Conservation (phyloP, 805 yeast species). For the Grigorovia humatica region DNA sequence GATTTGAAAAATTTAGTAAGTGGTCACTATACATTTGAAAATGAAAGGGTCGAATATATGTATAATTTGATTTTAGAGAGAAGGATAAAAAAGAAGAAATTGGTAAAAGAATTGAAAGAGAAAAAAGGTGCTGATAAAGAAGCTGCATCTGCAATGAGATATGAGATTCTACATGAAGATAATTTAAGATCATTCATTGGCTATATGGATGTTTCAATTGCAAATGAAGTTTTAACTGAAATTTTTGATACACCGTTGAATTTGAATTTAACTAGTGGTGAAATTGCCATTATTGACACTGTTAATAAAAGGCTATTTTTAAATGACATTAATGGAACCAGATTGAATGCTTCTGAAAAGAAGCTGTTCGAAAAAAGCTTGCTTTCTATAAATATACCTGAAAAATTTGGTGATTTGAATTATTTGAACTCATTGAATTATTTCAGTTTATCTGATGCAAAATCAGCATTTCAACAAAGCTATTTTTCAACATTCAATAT, state of each 20-base stretch:
- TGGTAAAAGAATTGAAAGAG: too few relatives aligned
- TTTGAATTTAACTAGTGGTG: constrained; percentile 35
- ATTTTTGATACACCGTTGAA: background rate
- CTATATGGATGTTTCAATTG: constrained; percentile 40
- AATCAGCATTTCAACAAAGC: background rate
- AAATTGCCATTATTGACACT: constrained; percentile 42
- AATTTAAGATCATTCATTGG: constrained; percentile 35
- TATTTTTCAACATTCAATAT: background rate
- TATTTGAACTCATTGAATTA: background rate
- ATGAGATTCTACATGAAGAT: constrained; percentile 38
- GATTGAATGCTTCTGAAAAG: constrained; percentile 29
- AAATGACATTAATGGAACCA: constrained; percentile 28
- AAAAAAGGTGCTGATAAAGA: constrained; percentile 31
- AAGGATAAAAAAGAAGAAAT: too few relatives aligned
- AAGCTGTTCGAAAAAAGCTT: constrained; percentile 30
- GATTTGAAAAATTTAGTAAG: too few relatives aligned
- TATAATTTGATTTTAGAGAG: too few relatives aligned
- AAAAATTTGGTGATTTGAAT: too few relatives aligned
- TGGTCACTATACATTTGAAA: too few relatives aligned
- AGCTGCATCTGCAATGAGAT: constrained; percentile 35
- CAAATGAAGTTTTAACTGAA: constrained; percentile 21
- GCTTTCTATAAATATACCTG: constrained; percentile 31
- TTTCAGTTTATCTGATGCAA: background rate
- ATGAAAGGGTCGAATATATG: too few relatives aligned
- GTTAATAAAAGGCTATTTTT: constrained; percentile 28